Evolutionary conservation across 1,284 basidiomycete genomes (phyloP).

Genomic region (Cutaneotrichosporon sp.): DNA sequence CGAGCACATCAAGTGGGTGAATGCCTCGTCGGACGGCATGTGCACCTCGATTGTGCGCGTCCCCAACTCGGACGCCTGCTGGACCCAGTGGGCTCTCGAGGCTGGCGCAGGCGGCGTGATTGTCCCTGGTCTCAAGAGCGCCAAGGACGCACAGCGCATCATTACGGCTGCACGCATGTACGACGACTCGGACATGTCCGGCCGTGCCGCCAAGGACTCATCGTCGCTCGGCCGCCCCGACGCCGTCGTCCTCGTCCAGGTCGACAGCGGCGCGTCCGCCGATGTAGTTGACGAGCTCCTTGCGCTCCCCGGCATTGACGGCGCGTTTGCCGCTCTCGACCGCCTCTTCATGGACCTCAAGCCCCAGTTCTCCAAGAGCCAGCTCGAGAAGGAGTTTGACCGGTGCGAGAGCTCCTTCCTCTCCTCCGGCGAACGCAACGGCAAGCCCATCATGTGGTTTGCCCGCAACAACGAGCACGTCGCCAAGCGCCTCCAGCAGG

Average conservation of each 20-base stretch:
- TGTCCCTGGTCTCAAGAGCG: neutral
- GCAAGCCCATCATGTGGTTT: neutral
- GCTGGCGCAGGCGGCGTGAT: neutral
- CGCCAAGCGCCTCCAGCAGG: neutral
- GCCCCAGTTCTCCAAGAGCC: neutral
- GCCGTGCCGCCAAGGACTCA: neutral
- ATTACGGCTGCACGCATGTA: neutral
- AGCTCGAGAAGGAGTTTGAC: neutral
- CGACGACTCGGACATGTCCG: too few species aligned
- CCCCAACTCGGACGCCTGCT: neutral
- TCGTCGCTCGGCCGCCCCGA: neutral
- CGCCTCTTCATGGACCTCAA: neutral
- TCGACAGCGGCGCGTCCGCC: neutral
- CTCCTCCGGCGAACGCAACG: neutral
- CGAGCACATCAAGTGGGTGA: neutral
- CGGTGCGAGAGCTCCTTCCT: neutral
- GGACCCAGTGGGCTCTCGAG: neutral
- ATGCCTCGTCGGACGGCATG: neutral
- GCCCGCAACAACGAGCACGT: neutral
- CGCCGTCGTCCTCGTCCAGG: neutral
- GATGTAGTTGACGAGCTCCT: neutral
- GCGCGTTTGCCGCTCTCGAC: neutral
- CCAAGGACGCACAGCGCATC: neutral
- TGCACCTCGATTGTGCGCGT: neutral
- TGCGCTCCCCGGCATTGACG: neutral